A percentile compares a stretch with the other conserved stretches of the same genome.
These are phyloP conservation scores for Pouteria glomerata DNA, from an alignment of 148 eudicot genomes.

Conservation along the genomic window DNA sequence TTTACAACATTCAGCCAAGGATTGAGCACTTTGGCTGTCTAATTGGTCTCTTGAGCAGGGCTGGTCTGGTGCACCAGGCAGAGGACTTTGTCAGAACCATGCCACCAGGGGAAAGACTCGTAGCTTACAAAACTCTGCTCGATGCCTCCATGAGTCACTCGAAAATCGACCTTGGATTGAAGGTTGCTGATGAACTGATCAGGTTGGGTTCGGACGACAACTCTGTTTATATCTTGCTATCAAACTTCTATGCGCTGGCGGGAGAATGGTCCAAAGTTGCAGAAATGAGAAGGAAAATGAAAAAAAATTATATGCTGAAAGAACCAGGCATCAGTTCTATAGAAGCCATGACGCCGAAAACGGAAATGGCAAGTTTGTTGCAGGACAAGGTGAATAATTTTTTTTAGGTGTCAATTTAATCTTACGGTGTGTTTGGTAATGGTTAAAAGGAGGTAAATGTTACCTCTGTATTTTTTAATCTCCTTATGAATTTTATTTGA, in stretches of 20 bases:
- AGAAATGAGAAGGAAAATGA: slow-evolving; percentile 13
- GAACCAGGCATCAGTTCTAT: slow-evolving; percentile 17
- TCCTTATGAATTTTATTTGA: no score
- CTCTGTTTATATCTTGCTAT: slow-evolving; percentile 12
- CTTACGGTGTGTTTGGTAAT: no score
- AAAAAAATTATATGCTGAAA: slow-evolving; percentile 1
- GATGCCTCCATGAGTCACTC: slow-evolving; percentile 17
- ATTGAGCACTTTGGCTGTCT: slow-evolving; percentile 19
- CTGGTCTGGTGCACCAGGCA: slow-evolving; percentile 16
- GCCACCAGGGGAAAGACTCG: slow-evolving; percentile 6
- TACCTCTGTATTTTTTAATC: no score
- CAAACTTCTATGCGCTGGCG: slow-evolving; percentile 23
- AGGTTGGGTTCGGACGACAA: slow-evolving; percentile 2
- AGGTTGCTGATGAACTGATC: slow-evolving; percentile 14
- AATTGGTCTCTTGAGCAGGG: slow-evolving; percentile 21
- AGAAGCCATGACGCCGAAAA: no score
- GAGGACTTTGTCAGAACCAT: slow-evolving; percentile 8
- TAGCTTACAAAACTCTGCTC: slow-evolving; percentile 18
- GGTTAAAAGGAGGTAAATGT: no score
- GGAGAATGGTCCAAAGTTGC: slow-evolving; percentile 20
- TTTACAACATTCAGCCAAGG: slow-evolving; percentile 11
- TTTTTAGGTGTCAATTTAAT: no score
- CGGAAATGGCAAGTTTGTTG: no score
- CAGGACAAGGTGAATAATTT: no score
- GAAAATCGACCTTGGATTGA: slow-evolving; percentile 11